Conservation (phyloP, 208 protist genomes). For the Angomonas deanei region DNA sequence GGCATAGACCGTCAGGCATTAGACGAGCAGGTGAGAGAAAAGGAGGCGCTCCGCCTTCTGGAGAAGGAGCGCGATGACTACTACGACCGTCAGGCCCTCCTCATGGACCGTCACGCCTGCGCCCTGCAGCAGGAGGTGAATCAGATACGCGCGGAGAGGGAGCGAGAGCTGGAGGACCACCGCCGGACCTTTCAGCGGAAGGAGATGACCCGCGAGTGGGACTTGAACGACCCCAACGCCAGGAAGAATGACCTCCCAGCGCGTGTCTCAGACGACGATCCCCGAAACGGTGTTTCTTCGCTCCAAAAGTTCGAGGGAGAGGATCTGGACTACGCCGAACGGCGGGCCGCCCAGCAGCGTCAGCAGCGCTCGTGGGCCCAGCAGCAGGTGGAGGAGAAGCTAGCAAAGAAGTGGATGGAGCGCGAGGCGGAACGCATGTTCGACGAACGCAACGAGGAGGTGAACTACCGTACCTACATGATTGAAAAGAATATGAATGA, state of each 20-base stretch:
- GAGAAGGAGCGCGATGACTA: slow-evolving; percentile 86
- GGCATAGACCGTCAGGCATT: slow-evolving; percentile 88
- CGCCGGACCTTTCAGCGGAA: slow-evolving; percentile 85
- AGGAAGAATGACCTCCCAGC: slow-evolving; percentile 80
- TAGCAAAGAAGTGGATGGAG: slow-evolving; percentile 91
- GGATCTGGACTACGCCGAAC: slow-evolving; percentile 74
- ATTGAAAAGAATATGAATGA: slow-evolving; percentile 71
- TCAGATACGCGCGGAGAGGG: slow-evolving; percentile 56
- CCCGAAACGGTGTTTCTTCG: slow-evolving; percentile 71
- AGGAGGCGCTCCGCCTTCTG: slow-evolving; percentile 65
- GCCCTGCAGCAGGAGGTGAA: slow-evolving; percentile 87
- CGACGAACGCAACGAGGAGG: slow-evolving; percentile 85
- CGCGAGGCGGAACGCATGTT: slow-evolving; percentile 71
- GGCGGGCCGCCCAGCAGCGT: slow-evolving; percentile 65
- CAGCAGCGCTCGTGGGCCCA: slow-evolving; percentile 83
- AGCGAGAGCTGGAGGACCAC: slow-evolving; percentile 82
- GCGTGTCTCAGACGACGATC: slow-evolving; percentile 86
- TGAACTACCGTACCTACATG: slow-evolving; percentile 71
- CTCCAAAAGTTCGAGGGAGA: slow-evolving; percentile 92
- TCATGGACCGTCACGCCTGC: slow-evolving; percentile 85
- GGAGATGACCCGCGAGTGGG: slow-evolving; percentile 78
- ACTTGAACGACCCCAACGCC: slow-evolving; percentile 86
- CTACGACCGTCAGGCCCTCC: slow-evolving; percentile 83
- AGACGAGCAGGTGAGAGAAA: slow-evolving; percentile 89
- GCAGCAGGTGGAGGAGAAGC: slow-evolving; percentile 88